Evolutionary conservation across 2,329 filamentous ascomycete species (phyloP).

Genomic region (Calonectria honghensis): DNA sequence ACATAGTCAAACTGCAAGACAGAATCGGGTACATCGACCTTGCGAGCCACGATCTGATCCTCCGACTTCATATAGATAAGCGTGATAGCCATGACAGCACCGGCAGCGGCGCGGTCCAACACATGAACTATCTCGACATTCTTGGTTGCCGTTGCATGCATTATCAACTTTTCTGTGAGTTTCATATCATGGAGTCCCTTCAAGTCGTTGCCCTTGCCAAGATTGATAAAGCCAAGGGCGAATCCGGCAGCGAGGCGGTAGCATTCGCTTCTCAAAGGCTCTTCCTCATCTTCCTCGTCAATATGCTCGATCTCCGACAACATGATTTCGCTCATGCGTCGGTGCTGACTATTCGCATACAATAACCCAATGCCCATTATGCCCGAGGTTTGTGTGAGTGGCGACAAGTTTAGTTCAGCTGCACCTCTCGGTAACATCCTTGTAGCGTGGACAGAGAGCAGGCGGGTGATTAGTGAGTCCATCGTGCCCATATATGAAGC

Average conservation of each 20-base stretch:
- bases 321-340: constrained; percentile 99
- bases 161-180: constrained; percentile 89
- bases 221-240: constrained; percentile 93
- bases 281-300: constrained; percentile 86
- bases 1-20: constrained; percentile 96
- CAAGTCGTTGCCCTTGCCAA: constrained; percentile 91
- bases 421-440: constrained; percentile 94
- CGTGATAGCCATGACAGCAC: constrained; percentile 91
- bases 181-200: constrained; percentile 95
- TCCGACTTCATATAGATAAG: constrained; percentile 99
- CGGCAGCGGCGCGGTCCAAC: constrained; percentile 92
- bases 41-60: constrained; percentile 88
- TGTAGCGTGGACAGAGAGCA: constrained; percentile 96
- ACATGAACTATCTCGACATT: constrained; percentile 95
- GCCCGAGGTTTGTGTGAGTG: constrained; percentile 94
- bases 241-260: constrained; percentile 96
- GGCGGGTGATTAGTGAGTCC: constrained; percentile 94
- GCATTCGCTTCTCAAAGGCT: constrained; percentile 92
- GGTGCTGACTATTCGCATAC: constrained; percentile 96
- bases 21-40: constrained; percentile 95
- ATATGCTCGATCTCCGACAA: constrained; percentile 95
- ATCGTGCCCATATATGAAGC: constrained; percentile 97
- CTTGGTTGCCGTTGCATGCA: constrained; percentile 90
- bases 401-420: constrained; percentile 94
- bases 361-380: constrained; percentile 97